These are phyloP conservation scores for Diaporthe australafricana DNA, from an alignment of 2,329 filamentous ascomycete species.

Conservation along the genomic window DNA sequence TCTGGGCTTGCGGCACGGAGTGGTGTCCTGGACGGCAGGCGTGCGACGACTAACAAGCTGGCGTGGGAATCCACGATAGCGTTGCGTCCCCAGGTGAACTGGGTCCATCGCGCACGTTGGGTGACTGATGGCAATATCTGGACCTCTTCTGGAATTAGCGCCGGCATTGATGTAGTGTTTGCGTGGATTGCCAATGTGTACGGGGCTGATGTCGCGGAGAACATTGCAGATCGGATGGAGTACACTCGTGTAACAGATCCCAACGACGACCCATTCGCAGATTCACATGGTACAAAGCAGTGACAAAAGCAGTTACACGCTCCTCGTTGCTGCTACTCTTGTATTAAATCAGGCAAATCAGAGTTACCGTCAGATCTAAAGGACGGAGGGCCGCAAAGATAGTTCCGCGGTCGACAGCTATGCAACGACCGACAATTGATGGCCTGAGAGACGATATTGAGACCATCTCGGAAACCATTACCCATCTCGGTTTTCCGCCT, in stretches of 20 bases:
- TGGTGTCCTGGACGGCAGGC: conserved; percentile 63
- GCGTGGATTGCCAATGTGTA: conserved; percentile 67
- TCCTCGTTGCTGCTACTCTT: too few relatives aligned
- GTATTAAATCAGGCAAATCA: too few relatives aligned
- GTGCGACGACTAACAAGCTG: conserved; percentile 69
- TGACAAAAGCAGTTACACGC: background rate
- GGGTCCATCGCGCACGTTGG: conserved; percentile 68
- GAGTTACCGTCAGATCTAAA: too few relatives aligned
- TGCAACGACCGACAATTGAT: too few relatives aligned
- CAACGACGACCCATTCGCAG: conserved; percentile 65
- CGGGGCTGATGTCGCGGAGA: conserved; percentile 61
- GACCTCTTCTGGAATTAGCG: conserved; percentile 68
- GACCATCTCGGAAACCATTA: too few relatives aligned
- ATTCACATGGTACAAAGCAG: background rate
- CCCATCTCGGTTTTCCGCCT: too few relatives aligned
- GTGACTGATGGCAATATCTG: conserved; percentile 68
- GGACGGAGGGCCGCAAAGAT: too few relatives aligned
- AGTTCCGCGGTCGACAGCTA: too few relatives aligned
- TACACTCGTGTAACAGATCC: conserved; percentile 66
- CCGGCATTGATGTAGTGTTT: conserved; percentile 71
- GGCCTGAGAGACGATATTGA: too few relatives aligned
- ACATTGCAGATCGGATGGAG: conserved; percentile 64
- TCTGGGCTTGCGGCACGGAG: conserved; percentile 61
- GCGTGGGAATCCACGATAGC: conserved; percentile 55
- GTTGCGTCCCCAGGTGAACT: conserved; percentile 57